These are phyloP conservation scores for Xylaria sp. DNA, from an alignment of 2,329 filamentous ascomycete genomes.

Conservation along the genomic window DNA sequence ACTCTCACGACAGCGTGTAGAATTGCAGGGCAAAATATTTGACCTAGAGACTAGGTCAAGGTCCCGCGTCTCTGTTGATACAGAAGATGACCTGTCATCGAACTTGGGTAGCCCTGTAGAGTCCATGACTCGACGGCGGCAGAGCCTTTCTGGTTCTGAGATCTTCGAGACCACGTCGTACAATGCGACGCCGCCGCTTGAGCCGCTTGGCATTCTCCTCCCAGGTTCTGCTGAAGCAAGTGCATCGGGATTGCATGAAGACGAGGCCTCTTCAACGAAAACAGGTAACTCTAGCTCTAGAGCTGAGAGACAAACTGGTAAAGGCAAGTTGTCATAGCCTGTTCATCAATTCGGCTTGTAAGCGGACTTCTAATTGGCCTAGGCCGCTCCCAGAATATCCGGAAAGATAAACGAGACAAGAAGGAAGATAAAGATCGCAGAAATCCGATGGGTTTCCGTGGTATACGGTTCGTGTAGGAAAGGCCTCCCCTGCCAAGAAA, in stretches of 20 bases:
- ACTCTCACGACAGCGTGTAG: slow-evolving; percentile 58
- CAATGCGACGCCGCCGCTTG: slow-evolving; percentile 52
- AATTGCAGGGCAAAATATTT: slow-evolving; percentile 56
- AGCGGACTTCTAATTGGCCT: neutral
- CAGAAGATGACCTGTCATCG: slow-evolving; percentile 46
- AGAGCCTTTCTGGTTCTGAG: slow-evolving; percentile 54
- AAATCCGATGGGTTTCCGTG: slow-evolving; percentile 19
- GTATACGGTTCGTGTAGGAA: slow-evolving; percentile 27
- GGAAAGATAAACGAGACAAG: slow-evolving; percentile 24
- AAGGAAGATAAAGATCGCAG: slow-evolving; percentile 18
- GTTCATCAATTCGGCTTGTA: neutral
- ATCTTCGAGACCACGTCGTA: slow-evolving; percentile 49
- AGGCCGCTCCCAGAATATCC: slow-evolving; percentile 16
- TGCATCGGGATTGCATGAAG: slow-evolving; percentile 48
- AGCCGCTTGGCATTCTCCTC: slow-evolving; percentile 37
- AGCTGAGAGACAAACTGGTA: slow-evolving; percentile 52
- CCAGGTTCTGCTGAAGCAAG: slow-evolving; percentile 37
- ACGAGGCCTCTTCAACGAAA: slow-evolving; percentile 39
- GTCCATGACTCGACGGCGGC: slow-evolving; percentile 46
- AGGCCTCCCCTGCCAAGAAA: neutral
- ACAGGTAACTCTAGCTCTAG: slow-evolving; percentile 41
- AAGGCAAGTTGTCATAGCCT: slow-evolving; percentile 46
- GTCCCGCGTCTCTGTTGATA: slow-evolving; percentile 30
- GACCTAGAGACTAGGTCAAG: slow-evolving; percentile 50
- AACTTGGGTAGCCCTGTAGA: slow-evolving; percentile 47